Conservation (phyloP, 257 asterid species). For the Ajuga chamaepitys region DNA sequence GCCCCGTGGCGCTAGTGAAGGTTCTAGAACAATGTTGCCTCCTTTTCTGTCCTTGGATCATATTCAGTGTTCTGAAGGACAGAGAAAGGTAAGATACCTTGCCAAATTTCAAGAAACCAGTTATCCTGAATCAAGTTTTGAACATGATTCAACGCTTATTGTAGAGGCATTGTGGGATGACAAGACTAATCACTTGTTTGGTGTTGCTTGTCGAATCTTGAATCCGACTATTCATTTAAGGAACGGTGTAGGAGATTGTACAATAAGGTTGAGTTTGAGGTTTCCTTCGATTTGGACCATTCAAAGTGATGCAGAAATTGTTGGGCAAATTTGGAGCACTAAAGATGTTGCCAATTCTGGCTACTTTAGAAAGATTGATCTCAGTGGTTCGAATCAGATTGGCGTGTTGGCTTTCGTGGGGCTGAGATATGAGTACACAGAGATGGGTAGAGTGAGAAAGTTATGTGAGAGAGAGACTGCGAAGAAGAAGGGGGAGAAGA, state of each 20-base stretch:
- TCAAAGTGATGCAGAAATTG: constrained; percentile 17
- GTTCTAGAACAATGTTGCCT: constrained; percentile 26
- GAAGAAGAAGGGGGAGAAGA: constrained; percentile 15
- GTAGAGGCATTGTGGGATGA: constrained; percentile 67
- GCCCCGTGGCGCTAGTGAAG: too few relatives aligned
- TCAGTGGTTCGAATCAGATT: constrained; percentile 1
- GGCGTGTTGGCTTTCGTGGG: constrained; percentile 12
- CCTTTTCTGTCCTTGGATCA: constrained; percentile 21
- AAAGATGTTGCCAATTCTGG: constrained; percentile 21
- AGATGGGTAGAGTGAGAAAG: constrained; percentile 23
- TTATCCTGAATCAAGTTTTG: background rate
- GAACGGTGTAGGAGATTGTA: constrained; percentile 43
- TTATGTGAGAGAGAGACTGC: constrained; percentile 21
- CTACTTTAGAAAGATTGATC: constrained; percentile 28
- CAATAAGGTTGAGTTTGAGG: constrained; percentile 41
- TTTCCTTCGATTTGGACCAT: constrained; percentile 37
- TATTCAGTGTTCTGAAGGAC: constrained; percentile 34
- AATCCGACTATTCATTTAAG: constrained; percentile 1
- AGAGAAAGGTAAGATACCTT: constrained; percentile 29
- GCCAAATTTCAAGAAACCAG: constrained; percentile 14
- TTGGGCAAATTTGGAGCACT: constrained; percentile 50
- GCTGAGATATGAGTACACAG: constrained; percentile 47
- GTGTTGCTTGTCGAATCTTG: constrained; percentile 48
- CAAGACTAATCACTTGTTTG: constrained; percentile 25
- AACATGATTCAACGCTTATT: constrained; percentile 22